Conservation (phyloP, 2,329 filamentous ascomycete species). For the Cercospora brassicicola region DNA sequence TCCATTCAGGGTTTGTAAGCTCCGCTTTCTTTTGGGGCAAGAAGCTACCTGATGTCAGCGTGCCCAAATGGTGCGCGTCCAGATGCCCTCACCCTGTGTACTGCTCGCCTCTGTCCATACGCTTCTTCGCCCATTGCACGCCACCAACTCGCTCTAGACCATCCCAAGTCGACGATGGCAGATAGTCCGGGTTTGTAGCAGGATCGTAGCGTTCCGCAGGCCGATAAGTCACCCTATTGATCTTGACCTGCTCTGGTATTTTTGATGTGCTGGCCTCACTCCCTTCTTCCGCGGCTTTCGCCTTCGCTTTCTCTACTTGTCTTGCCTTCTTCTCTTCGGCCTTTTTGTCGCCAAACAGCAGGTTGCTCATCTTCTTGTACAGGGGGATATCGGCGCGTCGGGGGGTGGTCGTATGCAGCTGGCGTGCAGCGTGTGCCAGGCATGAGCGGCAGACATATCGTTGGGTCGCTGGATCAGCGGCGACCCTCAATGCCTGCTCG, state of each 20-base stretch:
- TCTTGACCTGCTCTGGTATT: neutral
- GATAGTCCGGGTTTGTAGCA: constrained; percentile 42
- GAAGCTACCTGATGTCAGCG: constrained; percentile 38
- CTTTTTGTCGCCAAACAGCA: constrained; percentile 35
- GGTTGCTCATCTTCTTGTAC: constrained; percentile 28
- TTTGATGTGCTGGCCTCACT: neutral
- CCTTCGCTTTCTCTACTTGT: constrained; percentile 13
- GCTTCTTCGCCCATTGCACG: constrained; percentile 45
- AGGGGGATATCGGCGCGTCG: constrained; percentile 29
- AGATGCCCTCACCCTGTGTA: constrained; percentile 34
- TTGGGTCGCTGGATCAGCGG: constrained; percentile 20
- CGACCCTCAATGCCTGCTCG: constrained; percentile 34
- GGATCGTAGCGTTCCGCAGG: constrained; percentile 31
- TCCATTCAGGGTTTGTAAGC: constrained; percentile 41
- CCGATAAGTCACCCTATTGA: constrained; percentile 28
- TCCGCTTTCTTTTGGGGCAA: constrained; percentile 40
- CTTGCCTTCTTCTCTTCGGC: constrained; percentile 21
- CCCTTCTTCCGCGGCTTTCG: constrained; percentile 1
- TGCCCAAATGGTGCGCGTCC: neutral
- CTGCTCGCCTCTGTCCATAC: constrained; percentile 40
- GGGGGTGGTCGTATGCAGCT: constrained; percentile 30
- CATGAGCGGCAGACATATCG: constrained; percentile 36
- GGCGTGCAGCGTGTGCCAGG: constrained; percentile 31
- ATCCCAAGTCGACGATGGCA: constrained; percentile 52
- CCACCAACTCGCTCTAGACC: constrained; percentile 57